Conservation (phyloP, 441 rosid species). For the Melastoma candidum region DNA sequence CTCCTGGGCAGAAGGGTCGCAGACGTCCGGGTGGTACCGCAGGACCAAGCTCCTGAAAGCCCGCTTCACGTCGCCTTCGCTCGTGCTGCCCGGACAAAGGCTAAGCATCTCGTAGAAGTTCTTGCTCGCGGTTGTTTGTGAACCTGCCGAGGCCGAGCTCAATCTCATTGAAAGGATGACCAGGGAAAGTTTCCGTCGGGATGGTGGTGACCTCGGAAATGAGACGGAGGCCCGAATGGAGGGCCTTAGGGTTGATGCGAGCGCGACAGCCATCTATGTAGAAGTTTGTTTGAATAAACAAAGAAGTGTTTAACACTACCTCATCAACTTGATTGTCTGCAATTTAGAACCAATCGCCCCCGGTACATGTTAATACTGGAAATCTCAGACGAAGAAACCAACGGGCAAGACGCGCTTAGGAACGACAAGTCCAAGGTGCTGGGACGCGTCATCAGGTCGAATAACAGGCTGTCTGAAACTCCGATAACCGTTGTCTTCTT, state of each 20-base stretch:
- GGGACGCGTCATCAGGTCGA: too few species aligned
- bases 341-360: too few species aligned
- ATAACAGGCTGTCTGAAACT: too few species aligned
- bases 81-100: conserved; percentile 1
- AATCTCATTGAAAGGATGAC: background rate
- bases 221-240: background rate
- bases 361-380: too few species aligned
- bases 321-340: too few species aligned
- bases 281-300: too few species aligned
- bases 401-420: too few species aligned
- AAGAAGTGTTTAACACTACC: too few species aligned
- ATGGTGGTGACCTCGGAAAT: background rate
- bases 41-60: conserved; percentile 4
- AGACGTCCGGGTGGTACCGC: conserved; percentile 3
- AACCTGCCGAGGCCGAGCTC: too few species aligned
- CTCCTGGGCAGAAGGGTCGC: background rate
- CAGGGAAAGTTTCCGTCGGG: background rate
- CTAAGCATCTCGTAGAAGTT: conserved; percentile 5
- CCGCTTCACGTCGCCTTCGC: background rate
- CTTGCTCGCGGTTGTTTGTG: background rate
- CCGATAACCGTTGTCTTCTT: too few species aligned
- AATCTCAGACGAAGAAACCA: too few species aligned
- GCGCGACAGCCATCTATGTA: background rate
- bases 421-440: too few species aligned
- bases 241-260: background rate